phyloP scores from a whole-genome alignment of 192 early-diverging fungal genomes.

The Spizellomyces punctatus region DNA sequence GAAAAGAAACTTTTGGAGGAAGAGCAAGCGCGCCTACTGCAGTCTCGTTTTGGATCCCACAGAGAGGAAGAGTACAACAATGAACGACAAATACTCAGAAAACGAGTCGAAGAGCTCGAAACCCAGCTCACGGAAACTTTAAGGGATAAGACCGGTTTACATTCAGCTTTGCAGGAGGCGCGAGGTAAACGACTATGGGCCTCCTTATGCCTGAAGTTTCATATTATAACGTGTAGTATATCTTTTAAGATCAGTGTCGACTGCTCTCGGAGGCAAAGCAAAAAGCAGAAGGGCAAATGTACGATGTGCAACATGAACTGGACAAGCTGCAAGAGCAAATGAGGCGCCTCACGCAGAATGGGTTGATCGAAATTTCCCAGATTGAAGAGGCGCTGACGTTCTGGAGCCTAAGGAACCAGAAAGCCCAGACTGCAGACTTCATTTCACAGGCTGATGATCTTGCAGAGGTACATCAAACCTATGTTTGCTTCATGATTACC shows the following conservation, averaged over 20 bases:
- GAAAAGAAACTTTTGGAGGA: conserved; percentile 54
- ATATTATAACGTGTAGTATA: neutral
- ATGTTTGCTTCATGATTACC: too few relatives aligned
- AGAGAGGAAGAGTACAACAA: conserved; percentile 46
- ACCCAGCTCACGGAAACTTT: conserved; percentile 25
- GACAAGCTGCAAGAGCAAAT: conserved; percentile 40
- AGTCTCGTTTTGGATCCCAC: conserved; percentile 40
- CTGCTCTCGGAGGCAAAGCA: conserved; percentile 26
- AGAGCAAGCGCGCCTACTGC: conserved; percentile 45
- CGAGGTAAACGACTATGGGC: conserved; percentile 5
- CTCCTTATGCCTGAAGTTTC: neutral
- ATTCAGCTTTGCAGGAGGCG: conserved; percentile 23
- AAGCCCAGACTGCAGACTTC: conserved; percentile 47
- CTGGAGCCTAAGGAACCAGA: conserved; percentile 42
- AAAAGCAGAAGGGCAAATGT: conserved; percentile 28
- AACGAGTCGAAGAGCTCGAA: conserved; percentile 36
- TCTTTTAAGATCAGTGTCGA: neutral
- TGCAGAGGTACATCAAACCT: conserved; percentile 17
- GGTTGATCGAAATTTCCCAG: conserved; percentile 44
- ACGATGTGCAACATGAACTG: conserved; percentile 44
- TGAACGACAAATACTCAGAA: conserved; percentile 42
- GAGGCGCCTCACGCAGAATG: conserved; percentile 32
- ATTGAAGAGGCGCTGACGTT: conserved; percentile 59
- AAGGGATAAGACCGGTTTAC: conserved; percentile 38
- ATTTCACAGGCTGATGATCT: conserved; percentile 41